Percentiles rank a stretch among this genome's conserved stretches.
phyloP scores from a whole-genome alignment of 129 eudicot genomes.

The Centaurea solstitialis region DNA sequence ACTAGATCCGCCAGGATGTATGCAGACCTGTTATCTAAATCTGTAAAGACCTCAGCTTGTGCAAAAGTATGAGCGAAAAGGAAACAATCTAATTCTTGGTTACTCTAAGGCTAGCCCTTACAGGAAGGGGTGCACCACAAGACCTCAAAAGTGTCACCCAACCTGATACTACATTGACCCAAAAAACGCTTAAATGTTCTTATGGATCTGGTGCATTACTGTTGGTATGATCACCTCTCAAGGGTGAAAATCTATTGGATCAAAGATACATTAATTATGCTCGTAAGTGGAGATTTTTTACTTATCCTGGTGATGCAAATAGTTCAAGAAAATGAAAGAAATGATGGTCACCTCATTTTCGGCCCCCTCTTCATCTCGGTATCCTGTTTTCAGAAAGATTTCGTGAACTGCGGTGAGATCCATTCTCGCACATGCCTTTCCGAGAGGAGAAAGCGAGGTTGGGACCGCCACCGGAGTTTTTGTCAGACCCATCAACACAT shows the following conservation, averaged over 20 bases:
- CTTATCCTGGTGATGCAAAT: not conserved
- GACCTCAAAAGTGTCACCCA: not conserved
- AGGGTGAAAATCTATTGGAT: not conserved
- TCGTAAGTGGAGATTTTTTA: not conserved
- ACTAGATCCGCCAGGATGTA: not conserved
- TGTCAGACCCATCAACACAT: constrained; percentile 74
- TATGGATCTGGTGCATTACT: not conserved
- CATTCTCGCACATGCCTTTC: constrained; percentile 94
- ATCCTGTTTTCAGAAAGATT: constrained; percentile 87
- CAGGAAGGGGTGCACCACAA: not conserved
- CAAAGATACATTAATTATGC: not conserved
- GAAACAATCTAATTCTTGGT: not conserved
- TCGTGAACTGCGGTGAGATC: constrained; percentile 97
- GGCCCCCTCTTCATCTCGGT: constrained; percentile 96
- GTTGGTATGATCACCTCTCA: not conserved
- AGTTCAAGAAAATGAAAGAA: not conserved
- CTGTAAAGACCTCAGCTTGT: not conserved
- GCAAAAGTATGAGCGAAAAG: not conserved
- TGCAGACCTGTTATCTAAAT: not conserved
- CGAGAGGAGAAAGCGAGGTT: constrained; percentile 83
- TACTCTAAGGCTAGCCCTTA: not conserved
- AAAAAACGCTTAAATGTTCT: not conserved
- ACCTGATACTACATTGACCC: not conserved
- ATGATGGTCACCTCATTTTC: constrained; percentile 79
- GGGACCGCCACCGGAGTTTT: constrained; percentile 67